phyloP scores from a whole-genome alignment of 495 filamentous ascomycete species.

The Daldinia vernicosa region DNA sequence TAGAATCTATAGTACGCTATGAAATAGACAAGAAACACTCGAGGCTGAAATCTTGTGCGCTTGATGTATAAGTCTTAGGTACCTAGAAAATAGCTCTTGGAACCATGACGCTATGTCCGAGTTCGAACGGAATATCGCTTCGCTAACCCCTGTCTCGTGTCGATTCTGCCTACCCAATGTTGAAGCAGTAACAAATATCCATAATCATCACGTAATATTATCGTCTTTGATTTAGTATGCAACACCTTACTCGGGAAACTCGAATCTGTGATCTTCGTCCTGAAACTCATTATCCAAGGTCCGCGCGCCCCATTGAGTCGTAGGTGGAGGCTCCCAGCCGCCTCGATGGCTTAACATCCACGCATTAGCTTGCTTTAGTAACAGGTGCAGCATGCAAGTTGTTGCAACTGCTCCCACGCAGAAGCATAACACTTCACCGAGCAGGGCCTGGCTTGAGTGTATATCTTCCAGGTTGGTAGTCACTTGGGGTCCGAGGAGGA shows the following conservation, averaged over 20 bases:
- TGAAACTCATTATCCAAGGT: background rate
- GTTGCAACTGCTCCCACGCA: background rate
- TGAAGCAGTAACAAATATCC: background rate
- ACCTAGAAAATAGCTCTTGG: background rate
- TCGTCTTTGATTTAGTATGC: background rate
- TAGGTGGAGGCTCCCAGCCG: background rate
- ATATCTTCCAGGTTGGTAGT: background rate
- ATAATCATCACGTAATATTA: background rate
- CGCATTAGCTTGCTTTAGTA: background rate
- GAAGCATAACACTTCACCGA: background rate
- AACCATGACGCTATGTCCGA: background rate
- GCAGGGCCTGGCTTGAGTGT: background rate
- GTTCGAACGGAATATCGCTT: background rate
- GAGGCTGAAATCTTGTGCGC: background rate
- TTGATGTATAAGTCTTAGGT: background rate
- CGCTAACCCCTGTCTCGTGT: background rate
- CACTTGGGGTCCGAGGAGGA: background rate
- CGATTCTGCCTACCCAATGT: background rate
- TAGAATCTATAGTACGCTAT: no score
- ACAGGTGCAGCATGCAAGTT: background rate
- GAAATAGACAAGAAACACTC: background rate
- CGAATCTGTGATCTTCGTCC: background rate
- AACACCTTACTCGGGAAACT: conserved; percentile 2
- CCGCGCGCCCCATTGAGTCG: background rate
- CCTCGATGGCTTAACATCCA: background rate